Conservation (phyloP, 371 early-diverging fungal species). For the Lichtheimia ramosa region DNA sequence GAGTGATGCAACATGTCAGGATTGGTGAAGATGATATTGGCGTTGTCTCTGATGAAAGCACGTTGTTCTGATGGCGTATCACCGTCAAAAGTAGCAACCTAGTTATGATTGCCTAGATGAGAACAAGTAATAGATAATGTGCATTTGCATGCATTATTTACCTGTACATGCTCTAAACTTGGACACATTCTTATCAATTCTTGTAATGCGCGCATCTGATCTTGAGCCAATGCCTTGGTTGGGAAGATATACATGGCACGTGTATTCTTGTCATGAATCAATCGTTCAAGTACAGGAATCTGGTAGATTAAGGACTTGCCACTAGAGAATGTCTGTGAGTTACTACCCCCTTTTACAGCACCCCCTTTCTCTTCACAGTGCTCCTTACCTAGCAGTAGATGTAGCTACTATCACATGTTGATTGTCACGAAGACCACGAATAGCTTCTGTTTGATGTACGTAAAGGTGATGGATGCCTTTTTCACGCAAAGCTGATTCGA, state of each 20-base stretch:
- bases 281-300: constrained; percentile 57
- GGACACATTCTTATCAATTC: constrained; percentile 32
- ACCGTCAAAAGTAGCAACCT: constrained; percentile 47
- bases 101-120: no score
- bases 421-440: constrained; percentile 43
- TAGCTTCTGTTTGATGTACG: constrained; percentile 70
- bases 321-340: constrained; percentile 28
- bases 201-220: constrained; percentile 62
- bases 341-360: no score
- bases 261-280: constrained; percentile 36
- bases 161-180: constrained; percentile 8
- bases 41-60: constrained; percentile 41
- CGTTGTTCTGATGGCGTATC: constrained; percentile 52
- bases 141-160: constrained; percentile 4
- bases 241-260: constrained; percentile 68
- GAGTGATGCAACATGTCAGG: constrained; percentile 81
- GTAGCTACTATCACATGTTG: constrained; percentile 68
- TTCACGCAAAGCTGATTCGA: constrained; percentile 24
- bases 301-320: constrained; percentile 85
- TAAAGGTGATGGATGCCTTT: constrained; percentile 54
- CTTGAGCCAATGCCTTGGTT: constrained; percentile 81
- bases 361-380: neutral
- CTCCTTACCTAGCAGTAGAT: constrained; percentile 62
- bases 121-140: neutral
- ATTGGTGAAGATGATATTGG: constrained; percentile 74